Conservation (phyloP, 768 basidiomycete species). For the Phlebiopsis flavidoalba region DNA sequence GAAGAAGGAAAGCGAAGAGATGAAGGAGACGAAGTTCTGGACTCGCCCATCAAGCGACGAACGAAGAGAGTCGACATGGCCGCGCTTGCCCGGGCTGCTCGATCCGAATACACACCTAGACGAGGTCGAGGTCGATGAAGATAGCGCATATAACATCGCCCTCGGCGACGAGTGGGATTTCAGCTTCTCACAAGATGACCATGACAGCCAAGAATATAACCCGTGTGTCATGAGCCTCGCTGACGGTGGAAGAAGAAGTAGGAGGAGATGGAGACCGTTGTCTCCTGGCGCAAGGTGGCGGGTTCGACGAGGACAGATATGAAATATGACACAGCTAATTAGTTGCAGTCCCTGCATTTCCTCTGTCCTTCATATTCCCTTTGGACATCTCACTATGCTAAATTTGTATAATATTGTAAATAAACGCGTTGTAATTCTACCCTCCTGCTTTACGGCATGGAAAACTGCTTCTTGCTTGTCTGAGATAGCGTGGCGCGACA, state of each 20-base stretch:
- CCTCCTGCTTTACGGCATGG: not conserved
- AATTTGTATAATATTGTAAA: not conserved
- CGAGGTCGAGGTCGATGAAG: constrained; percentile 17
- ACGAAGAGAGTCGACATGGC: constrained; percentile 49
- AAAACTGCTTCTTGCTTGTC: not conserved
- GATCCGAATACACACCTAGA: constrained; percentile 24
- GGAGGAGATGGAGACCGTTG: constrained; percentile 43
- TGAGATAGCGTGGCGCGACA: not conserved
- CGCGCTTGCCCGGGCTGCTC: constrained; percentile 48
- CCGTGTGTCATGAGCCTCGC: constrained; percentile 3
- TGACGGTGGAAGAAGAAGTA: constrained; percentile 27
- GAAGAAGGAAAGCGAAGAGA: constrained; percentile 6
- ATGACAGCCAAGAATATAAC: not conserved
- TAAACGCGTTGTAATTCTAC: not conserved
- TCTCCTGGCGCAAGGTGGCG: constrained; percentile 29
- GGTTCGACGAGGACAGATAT: constrained; percentile 22
- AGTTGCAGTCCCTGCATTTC: not conserved
- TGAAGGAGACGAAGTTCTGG: not conserved
- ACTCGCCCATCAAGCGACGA: constrained; percentile 15
- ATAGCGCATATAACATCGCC: not conserved
- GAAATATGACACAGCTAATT: constrained; percentile 12
- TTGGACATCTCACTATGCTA: not conserved
- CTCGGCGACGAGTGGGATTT: not conserved
- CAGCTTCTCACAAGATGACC: constrained; percentile 21
- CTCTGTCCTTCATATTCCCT: not conserved